These are phyloP conservation scores for Rhodotorula sp. DNA, from an alignment of 1,284 basidiomycete genomes.

Conservation along the genomic window DNA sequence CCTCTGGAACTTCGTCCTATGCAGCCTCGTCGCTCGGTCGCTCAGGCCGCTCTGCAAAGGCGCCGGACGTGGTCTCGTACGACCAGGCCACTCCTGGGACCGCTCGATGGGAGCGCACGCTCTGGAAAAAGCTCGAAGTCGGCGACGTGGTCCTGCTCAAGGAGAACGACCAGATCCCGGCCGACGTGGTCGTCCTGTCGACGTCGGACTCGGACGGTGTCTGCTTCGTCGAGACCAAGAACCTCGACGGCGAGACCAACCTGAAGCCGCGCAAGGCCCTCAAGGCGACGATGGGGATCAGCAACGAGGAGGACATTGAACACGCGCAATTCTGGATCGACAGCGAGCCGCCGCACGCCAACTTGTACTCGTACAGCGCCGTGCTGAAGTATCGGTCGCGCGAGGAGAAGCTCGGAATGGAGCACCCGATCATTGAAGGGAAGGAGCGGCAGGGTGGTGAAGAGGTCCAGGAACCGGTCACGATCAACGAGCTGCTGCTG, in stretches of 20 bases:
- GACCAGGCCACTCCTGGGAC: conserved; percentile 65
- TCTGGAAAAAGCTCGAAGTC: conserved; percentile 98
- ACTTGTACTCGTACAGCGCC: conserved; percentile 87
- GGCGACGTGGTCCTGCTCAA: conserved; percentile 89
- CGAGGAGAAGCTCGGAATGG: conserved; percentile 41
- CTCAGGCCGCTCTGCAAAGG: background rate
- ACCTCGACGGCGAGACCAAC: conserved; percentile 92
- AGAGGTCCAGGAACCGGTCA: conserved; percentile 55
- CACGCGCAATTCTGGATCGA: conserved; percentile 83
- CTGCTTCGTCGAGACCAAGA: conserved; percentile 54
- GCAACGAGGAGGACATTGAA: conserved; percentile 88
- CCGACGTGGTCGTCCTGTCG: conserved; percentile 86
- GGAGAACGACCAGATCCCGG: conserved; percentile 94
- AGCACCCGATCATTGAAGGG: conserved; percentile 43
- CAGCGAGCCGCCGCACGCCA: conserved; percentile 89
- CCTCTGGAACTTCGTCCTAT: conserved; percentile 5
- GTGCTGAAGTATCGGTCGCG: conserved; percentile 59
- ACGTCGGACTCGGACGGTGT: conserved; percentile 54
- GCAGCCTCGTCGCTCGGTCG: conserved; percentile 10
- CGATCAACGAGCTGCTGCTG: conserved; percentile 89
- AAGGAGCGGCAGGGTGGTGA: conserved; percentile 46
- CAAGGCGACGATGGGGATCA: conserved; percentile 70
- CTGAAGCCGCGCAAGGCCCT: conserved; percentile 80
- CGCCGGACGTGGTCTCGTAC: conserved; percentile 74
- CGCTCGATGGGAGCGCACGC: conserved; percentile 86